Base-by-base conservation (phyloP, 1,139 yeast species). In the Geotrichum carabidarum region DNA sequence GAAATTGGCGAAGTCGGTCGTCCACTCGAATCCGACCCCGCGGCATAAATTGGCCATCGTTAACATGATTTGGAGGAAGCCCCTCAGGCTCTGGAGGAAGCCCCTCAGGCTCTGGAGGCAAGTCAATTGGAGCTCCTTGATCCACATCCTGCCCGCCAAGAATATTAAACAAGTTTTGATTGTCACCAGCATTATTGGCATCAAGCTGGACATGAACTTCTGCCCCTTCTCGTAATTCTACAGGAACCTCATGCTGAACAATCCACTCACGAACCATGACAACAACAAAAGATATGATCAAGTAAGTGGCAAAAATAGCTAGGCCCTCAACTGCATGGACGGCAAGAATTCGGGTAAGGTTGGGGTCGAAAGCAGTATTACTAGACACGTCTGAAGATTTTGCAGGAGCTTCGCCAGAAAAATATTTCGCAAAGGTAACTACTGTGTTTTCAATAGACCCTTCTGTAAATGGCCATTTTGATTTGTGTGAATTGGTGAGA, bases 221-320 rank as follows among this genome's bases (percentile, higher is more conserved):
- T 14, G 32, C 31, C 17, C 45, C 42, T 38, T 56, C 55, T 15
- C 58, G 58, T 30, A 58, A 41, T 38, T 57, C 60, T 31, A 31
- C 7, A 37, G 55, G 34, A 11, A 54, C 61, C 8, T 62, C 68
- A 54, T 66, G 65, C 52, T 67, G 69, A 17, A 69, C 54, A n/a
- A 71, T 65, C 74, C 74, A 71, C 48, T 71, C 74, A 15, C 73
- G 59, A 15, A 70, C 70, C 35, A 70, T 60, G 60, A 69, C 64
- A 17, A 69, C 60, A 4, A 68, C 60, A 45, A 68, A 63, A 18
- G 68, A 57, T 14, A 63, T 48, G 35, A 67, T 55, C 4, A 68
- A 50, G 14, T 67, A 58, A 12, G 63, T 37, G 8, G 63, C 57
- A 8, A 70, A 61, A 22, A 70, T 60, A 18, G 64, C 60, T 40